Evolutionary conservation across 257 asterid genomes (phyloP).

Genomic region (Leptodermis oblonga): DNA sequence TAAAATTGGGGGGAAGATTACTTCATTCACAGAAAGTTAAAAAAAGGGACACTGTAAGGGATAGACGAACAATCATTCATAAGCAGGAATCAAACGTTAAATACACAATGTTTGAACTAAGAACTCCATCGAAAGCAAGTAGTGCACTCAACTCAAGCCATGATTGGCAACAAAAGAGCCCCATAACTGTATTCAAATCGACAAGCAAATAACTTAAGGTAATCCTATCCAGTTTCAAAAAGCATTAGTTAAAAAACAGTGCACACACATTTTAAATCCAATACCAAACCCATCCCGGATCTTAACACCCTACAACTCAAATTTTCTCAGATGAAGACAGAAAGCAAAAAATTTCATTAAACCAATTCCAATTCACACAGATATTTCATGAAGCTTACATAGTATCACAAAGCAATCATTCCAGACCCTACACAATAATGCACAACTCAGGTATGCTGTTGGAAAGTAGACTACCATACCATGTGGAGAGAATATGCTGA

Average conservation of each 20-base stretch:
- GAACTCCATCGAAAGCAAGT: not conserved
- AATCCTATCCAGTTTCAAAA: not conserved
- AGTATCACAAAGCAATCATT: not conserved
- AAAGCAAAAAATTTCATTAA: not conserved
- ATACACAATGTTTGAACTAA: not conserved
- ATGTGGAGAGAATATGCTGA: slow-evolving; percentile 81
- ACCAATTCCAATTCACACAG: not conserved
- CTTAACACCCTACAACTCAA: not conserved
- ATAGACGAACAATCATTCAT: not conserved
- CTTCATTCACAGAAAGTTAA: not conserved
- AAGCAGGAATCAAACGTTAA: not conserved
- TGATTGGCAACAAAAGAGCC: not conserved
- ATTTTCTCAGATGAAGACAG: not conserved
- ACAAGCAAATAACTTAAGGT: not conserved
- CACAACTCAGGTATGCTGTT: slow-evolving; percentile 1
- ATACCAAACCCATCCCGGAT: not conserved
- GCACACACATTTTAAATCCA: not conserved
- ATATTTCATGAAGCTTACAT: not conserved
- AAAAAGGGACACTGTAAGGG: not conserved
- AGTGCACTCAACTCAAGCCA: not conserved
- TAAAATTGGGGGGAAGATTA: not conserved
- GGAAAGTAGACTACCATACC: slow-evolving; percentile 41
- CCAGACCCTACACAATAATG: not conserved
- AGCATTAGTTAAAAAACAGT: not conserved
- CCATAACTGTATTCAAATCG: not conserved